Base-by-base conservation (phyloP, 78 protist genomes). In the Dictyostelium citrinum region DNA sequence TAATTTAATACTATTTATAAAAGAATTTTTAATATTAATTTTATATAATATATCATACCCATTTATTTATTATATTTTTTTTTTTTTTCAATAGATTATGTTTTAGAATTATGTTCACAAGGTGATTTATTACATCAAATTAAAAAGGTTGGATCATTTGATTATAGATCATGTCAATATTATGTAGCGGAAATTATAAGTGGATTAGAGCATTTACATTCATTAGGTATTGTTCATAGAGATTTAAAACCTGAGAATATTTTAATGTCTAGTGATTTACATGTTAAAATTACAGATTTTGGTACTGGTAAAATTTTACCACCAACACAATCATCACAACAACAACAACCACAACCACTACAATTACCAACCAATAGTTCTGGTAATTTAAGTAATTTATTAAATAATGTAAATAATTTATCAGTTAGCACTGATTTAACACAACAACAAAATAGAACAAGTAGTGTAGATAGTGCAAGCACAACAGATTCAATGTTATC, bases 201-300 rank as follows among this genome's bases (percentile, higher is more conserved):
- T 29, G 98, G 96, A 9, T 31, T 96, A 6, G 96, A 96, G 77
- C 91, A 84, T 83, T 41, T 91, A 31, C 95, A 91, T 80, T 41
- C 61, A 9, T 27, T 79, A 14, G 91, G 95, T 22, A 83, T 91
- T 24, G 46, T 96, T 6, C 97, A 96, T 76, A 55, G 98, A n/a
- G 95, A 96, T 29, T 83, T 96, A 22, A 96, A 96, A 75, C 98
- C 97, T 11, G 96, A 96, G 35, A 96, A 96, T 77, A 70, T 96
- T 33, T 37, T 96, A 29, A 39, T 96, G 58, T 60, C 85, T n/a
- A 82, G n/a, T 9, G 91, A 82, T 35, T 72, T 95, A 70, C 98
- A 96, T 90, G n/a, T 95, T 80, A 96, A 96, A 84, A 31, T 96
- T 10, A 84, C 91, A 0, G 97, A 96, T 71, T 95, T 96, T 84